Base-by-base conservation (phyloP, 2,329 filamentous ascomycete species). In the Xylaria sp. region DNA sequence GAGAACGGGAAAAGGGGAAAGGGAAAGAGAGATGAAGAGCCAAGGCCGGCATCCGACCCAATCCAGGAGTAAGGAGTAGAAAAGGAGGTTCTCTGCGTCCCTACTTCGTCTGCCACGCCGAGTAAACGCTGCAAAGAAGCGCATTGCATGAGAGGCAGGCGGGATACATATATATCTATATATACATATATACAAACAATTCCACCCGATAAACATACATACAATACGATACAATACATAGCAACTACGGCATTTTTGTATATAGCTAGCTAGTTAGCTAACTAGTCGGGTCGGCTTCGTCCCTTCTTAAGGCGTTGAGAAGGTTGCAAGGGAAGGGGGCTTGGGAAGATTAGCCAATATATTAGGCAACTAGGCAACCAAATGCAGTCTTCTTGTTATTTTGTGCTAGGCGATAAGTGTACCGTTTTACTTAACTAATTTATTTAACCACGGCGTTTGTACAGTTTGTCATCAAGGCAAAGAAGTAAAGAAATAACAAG, bases 181-280 rank as follows among this genome's bases (percentile, higher is more conserved):
- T n/a, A 50, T n/a, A 24, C 4, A 50, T 11, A 50, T 19, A 47
- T 19, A 47, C 6, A 47, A 4, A 19, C n/a, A 47, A 27, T 27
- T 4, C 24, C 24, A 27, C 24, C 24, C 24, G 2, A 27, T 27
- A 27, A 27, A 27, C n/a, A 47, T 50, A 50, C 47, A 24, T 3
- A 50, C 47, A 48, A 24, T 50, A 19, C 47, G 3, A 50, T 24
- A 42, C 14, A 42, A 50, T 24, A 50, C 19, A 24, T 50, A 50
- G 47, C 47, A 50, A 24, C 21, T 24, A 50, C 47, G 47, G 47
- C n/a, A 50, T 50, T 24, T 27, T 24, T 50, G 47, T 50, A 50
- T 50, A 50, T 50, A 50, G 47, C 47, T 50, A 50, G 47, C 21
- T 50, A 50, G 47, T 19, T 50, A 50, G 47, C 21, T 50, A 50